A percentile compares a stretch with the other conserved stretches of the same genome.
These are phyloP conservation scores for Podospora conica DNA, from an alignment of 495 filamentous ascomycete species.

Conservation along the genomic window DNA sequence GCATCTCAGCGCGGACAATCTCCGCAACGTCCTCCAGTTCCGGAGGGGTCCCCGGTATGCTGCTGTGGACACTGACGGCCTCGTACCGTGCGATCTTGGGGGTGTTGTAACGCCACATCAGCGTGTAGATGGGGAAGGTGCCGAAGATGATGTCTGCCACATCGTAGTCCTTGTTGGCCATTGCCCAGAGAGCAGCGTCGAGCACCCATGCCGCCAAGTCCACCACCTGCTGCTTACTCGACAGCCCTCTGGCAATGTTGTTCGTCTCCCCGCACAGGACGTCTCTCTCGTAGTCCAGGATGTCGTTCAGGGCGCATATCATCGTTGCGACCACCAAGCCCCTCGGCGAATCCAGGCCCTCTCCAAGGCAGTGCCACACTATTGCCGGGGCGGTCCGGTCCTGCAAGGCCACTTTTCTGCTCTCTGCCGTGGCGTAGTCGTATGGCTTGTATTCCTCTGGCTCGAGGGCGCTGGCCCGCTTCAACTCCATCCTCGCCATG, in stretches of 20 bases:
- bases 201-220: not conserved
- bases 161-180: not conserved
- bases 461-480: not conserved
- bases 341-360: not conserved
- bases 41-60: not conserved
- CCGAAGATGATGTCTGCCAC: not conserved
- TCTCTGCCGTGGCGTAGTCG: not conserved
- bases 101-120: not conserved
- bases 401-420: not conserved
- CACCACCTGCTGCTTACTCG: not conserved
- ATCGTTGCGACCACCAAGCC: not conserved
- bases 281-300: slow-evolving; percentile 2
- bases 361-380: not conserved
- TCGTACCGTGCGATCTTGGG: not conserved
- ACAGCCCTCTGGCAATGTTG: slow-evolving; percentile 1
- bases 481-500: not conserved
- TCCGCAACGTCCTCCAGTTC: not conserved
- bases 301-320: not conserved
- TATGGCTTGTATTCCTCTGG: not conserved
- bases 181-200: not conserved
- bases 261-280: not conserved
- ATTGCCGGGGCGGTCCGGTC: not conserved
- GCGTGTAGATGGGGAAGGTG: not conserved
- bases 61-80: not conserved
- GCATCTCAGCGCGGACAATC: not conserved